Conservation (phyloP, 2,329 filamentous ascomycete species). For the Diaporthe citriasiana region DNA sequence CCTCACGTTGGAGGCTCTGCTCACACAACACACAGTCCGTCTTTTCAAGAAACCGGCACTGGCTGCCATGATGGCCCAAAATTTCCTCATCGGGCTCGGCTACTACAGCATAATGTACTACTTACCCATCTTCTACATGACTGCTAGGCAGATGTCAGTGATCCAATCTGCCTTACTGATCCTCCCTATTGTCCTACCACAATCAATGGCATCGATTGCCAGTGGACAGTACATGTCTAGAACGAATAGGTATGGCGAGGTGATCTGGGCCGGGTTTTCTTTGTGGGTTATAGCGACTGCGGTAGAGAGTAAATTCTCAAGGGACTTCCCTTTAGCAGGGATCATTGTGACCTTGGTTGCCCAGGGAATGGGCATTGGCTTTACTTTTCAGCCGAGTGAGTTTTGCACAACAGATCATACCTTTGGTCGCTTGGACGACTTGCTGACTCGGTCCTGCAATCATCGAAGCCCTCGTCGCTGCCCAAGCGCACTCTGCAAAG, state of each 20-base stretch:
- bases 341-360: constrained; percentile 66
- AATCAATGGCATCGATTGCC: constrained; percentile 58
- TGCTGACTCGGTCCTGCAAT: not conserved
- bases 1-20: not conserved
- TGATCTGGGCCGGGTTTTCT: constrained; percentile 63
- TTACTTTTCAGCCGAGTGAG: constrained; percentile 58
- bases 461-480: constrained; percentile 61
- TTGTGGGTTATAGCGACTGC: constrained; percentile 53
- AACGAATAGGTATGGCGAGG: constrained; percentile 69
- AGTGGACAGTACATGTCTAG: constrained; percentile 72
- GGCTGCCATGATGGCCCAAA: constrained; percentile 68
- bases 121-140: constrained; percentile 72
- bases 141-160: constrained; percentile 51
- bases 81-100: constrained; percentile 71
- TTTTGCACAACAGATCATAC: not conserved
- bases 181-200: constrained; percentile 61
- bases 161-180: constrained; percentile 62
- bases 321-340: constrained; percentile 41
- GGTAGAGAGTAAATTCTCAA: constrained; percentile 13
- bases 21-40: constrained; percentile 52
- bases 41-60: constrained; percentile 70
- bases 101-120: constrained; percentile 73
- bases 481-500: constrained; percentile 70
- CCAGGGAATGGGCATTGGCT: constrained; percentile 67
- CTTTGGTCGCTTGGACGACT: not conserved